These are phyloP conservation scores for Macaranga tanarius DNA, from an alignment of 441 rosid genomes.

Conservation along the genomic window DNA sequence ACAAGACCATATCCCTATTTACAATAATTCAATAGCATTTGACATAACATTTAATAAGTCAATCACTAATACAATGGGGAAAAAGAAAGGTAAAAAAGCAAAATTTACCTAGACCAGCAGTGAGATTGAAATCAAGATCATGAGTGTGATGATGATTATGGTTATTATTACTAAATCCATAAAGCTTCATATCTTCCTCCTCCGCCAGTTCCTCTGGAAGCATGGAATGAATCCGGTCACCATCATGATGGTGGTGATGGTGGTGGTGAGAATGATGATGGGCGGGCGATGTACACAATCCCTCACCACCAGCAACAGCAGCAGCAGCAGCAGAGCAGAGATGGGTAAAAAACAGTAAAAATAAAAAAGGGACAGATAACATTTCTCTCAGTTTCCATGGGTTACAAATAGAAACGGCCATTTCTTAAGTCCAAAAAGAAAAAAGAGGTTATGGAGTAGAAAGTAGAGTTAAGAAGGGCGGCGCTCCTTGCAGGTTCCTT, in stretches of 20 bases:
- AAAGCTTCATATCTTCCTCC: slow-evolving; percentile 70
- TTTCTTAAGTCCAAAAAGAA: slow-evolving; percentile 4
- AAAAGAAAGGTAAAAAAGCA: no score
- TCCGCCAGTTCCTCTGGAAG: slow-evolving; percentile 89
- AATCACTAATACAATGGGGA: no score
- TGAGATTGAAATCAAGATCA: slow-evolving; percentile 38
- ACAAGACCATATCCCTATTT: no score
- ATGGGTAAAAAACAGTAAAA: slow-evolving; percentile 39
- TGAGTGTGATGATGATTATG: slow-evolving; percentile 33
- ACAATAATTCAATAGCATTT: no score
- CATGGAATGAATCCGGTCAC: slow-evolving; percentile 28
- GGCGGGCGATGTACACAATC: slow-evolving; percentile 42
- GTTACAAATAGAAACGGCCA: background rate
- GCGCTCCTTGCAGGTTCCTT: slow-evolving; percentile 64
- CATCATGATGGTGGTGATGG: slow-evolving; percentile 35
- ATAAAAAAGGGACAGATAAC: slow-evolving; percentile 11
- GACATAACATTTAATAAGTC: no score
- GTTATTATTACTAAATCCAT: slow-evolving; percentile 29
- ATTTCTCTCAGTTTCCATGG: background rate
- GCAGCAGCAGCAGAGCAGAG: slow-evolving; percentile 32
- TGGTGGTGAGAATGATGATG: slow-evolving; percentile 37
- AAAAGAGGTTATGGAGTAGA: no score
- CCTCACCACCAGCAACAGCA: slow-evolving; percentile 17
- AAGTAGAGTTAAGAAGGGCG: slow-evolving; percentile 32
- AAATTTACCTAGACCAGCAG: slow-evolving; percentile 62